These are phyloP conservation scores for Blastosporella zonata DNA, from an alignment of 1,284 basidiomycete genomes.

Conservation along the genomic window DNA sequence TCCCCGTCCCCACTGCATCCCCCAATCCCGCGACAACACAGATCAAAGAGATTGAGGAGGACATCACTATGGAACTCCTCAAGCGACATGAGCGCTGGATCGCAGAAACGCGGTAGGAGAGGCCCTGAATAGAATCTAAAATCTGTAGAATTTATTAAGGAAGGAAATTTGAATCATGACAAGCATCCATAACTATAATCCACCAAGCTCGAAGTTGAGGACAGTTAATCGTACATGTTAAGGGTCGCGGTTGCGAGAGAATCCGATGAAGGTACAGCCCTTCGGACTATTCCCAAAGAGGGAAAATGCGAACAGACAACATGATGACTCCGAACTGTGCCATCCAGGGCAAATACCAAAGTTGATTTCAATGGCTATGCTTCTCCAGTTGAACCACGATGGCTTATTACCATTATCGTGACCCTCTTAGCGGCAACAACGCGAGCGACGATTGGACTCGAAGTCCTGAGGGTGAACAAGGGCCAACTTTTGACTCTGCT, in stretches of 20 bases:
- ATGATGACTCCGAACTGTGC: no score
- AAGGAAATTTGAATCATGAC: neutral
- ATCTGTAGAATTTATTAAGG: neutral
- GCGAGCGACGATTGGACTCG: neutral
- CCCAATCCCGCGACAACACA: conserved; percentile 34
- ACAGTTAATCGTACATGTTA: no score
- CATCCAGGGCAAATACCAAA: neutral
- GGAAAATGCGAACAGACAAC: no score
- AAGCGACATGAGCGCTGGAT: conserved; percentile 76
- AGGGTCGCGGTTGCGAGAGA: no score
- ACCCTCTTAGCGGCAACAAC: neutral
- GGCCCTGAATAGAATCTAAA: neutral
- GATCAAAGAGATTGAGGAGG: conserved; percentile 88
- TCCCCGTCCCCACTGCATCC: conserved; percentile 38
- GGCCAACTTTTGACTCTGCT: no score
- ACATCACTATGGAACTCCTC: conserved; percentile 80
- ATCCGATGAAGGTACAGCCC: no score
- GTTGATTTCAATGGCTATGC: neutral
- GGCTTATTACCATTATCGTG: neutral
- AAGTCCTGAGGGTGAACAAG: neutral
- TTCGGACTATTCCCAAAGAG: no score
- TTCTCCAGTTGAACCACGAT: neutral
- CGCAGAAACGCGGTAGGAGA: conserved; percentile 12
- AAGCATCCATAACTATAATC: no score
- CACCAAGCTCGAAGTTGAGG: no score